Percentiles rank a stretch among this genome's conserved stretches.
phyloP scores from a whole-genome alignment of 2,329 filamentous ascomycete species.

The Macrophomina tecta region DNA sequence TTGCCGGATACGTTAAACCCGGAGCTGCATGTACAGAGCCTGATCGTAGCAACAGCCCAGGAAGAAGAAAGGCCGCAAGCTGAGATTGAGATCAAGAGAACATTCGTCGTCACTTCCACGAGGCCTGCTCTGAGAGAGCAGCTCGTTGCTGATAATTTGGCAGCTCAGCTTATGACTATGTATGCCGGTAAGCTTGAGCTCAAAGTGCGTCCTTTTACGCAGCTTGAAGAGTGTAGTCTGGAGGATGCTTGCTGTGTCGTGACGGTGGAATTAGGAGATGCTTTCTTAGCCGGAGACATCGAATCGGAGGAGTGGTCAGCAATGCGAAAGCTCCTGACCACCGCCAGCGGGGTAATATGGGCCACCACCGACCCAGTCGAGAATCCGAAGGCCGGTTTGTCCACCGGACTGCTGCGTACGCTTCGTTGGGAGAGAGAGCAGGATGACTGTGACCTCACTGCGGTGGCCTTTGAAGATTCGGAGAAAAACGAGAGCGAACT shows the following conservation, averaged over 20 bases:
- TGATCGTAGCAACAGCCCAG: slow-evolving; percentile 9
- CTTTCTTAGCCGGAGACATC: slow-evolving; percentile 11
- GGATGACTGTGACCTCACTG: slow-evolving; percentile 8
- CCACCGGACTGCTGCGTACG: slow-evolving; percentile 23
- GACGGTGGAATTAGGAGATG: not conserved
- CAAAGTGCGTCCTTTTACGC: slow-evolving; percentile 6
- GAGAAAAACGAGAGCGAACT: slow-evolving; percentile 21
- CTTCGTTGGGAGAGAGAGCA: slow-evolving; percentile 16
- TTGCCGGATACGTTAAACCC: slow-evolving; percentile 13
- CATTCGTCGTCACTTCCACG: slow-evolving; percentile 10
- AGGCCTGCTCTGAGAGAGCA: slow-evolving; percentile 9
- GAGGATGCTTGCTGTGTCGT: slow-evolving; percentile 6
- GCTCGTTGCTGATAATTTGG: slow-evolving; percentile 21
- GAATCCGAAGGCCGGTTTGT: slow-evolving; percentile 22
- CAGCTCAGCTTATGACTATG: slow-evolving; percentile 22
- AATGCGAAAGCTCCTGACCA: slow-evolving; percentile 6
- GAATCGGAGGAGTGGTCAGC: slow-evolving; percentile 7
- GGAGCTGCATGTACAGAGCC: slow-evolving; percentile 14
- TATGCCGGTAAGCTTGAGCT: slow-evolving; percentile 29
- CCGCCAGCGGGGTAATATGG: slow-evolving; percentile 22
- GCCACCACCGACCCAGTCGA: slow-evolving; percentile 13
- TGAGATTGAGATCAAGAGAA: slow-evolving; percentile 17
- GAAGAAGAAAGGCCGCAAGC: slow-evolving; percentile 4
- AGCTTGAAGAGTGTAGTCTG: slow-evolving; percentile 7
- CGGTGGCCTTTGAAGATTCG: slow-evolving; percentile 3